Evolutionary conservation across 75 land plant species (phyloP), one percentile per base, ranked within the genome.

Genomic region (Gnetum montanum): DNA sequence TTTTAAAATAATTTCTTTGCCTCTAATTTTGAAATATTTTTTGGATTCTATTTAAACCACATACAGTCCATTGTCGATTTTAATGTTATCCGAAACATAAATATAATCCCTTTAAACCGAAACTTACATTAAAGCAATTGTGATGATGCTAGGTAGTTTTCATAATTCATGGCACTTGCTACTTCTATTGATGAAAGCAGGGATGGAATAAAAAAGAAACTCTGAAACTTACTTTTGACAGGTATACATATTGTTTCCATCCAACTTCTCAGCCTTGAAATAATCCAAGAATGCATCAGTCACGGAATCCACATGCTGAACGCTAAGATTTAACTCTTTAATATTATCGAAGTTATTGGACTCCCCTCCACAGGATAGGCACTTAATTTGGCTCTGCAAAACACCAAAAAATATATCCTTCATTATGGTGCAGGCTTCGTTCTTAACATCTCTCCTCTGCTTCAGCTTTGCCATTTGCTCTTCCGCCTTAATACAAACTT

Each of bases 391-490:
- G 57, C 86, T 95, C 45, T 81, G 85, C 75, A 95, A 72, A 8
- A 83, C 65, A 3, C 99, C 96, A 1, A 96, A 96, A 61, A 95
- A 95, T 28, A 95, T 95, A 57, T 95, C 92, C 71, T 81, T 86
- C 38, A 95, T 75, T 1, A 86, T 77, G 6, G 93, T 80, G 27
- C 60, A 56, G 26, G 55, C 59, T 46, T 47, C 68, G 43, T 34
- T 55, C 57, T 63, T 62, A 33, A 51, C 54, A 7, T 18, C 53
- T 38, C 57, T 49, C 3, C 45, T 51, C 26, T 33, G 36, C 31
- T 37, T 46, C 8, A 15, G 26, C 47, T 59, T 30, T n/a, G 68
- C 51, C n/a, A n/a, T n/a, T n/a, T n/a, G n/a, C 55, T 79, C 82
- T 62, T 82, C 74, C 24, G 86, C 62, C 63, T 81, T 77, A 16